phyloP scores from a whole-genome alignment of 2,329 filamentous ascomycete genomes.

The Claviceps maximensis region DNA sequence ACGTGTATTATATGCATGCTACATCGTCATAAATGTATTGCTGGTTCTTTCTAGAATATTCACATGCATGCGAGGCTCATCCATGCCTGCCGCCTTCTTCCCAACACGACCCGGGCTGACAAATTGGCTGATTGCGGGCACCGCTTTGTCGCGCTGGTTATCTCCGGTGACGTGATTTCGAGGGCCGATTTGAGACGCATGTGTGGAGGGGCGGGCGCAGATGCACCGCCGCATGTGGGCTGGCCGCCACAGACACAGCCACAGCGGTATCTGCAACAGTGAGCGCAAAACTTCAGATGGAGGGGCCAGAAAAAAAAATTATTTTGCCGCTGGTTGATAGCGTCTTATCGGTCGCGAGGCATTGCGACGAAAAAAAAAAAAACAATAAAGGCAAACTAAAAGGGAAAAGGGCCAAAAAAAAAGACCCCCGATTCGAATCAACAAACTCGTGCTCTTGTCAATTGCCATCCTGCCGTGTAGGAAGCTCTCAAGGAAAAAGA shows the following conservation, averaged over 20 bases:
- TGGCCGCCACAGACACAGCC: no score
- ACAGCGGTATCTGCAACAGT: not conserved
- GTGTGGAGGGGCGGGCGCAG: not conserved
- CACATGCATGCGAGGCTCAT: no score
- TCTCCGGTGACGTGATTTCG: conserved; percentile 5
- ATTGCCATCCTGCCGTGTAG: no score
- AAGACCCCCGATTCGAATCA: not conserved
- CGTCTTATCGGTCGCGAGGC: not conserved
- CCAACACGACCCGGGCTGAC: not conserved
- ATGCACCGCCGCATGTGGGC: conserved; percentile 3
- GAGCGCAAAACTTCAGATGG: conserved; percentile 1
- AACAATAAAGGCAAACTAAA: not conserved
- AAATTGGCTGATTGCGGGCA: not conserved
- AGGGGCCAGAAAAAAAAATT: conserved; percentile 6
- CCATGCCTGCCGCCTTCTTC: no score
- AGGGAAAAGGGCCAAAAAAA: not conserved
- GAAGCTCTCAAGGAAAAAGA: no score
- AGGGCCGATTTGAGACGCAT: not conserved
- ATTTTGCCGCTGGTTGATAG: conserved; percentile 1
- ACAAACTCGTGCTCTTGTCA: not conserved
- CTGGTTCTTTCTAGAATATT: no score
- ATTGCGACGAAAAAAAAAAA: not conserved
- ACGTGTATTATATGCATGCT: no score
- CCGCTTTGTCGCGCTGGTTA: not conserved
- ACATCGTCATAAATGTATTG: no score